phyloP scores from a whole-genome alignment of 495 filamentous ascomycete genomes.

The Penicillium antarcticum region DNA sequence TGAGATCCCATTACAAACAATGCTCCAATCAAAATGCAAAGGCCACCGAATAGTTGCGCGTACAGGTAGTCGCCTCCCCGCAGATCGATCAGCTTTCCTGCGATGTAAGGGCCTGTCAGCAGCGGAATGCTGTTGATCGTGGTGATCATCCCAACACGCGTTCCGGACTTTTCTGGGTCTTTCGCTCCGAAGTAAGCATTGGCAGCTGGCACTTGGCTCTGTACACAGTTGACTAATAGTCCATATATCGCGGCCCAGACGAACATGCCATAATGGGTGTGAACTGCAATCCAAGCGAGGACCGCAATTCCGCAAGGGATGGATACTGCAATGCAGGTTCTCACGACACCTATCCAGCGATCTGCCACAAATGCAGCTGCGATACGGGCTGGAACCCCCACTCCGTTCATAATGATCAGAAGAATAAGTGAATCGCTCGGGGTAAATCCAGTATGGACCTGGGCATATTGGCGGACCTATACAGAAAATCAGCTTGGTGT shows the following conservation, averaged over 20 bases:
- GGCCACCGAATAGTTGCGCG: conserved; percentile 2
- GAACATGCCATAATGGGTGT: conserved; percentile 4
- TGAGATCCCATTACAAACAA: conserved; percentile 7
- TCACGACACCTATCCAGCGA: conserved; percentile 48
- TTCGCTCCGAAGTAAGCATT: conserved; percentile 5
- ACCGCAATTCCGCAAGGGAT: conserved; percentile 9
- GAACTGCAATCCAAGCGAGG: conserved; percentile 6
- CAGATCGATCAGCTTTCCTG: conserved; percentile 3
- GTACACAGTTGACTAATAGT: conserved; percentile 1
- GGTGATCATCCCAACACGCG: conserved; percentile 8
- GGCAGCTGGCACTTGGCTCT: conserved; percentile 5
- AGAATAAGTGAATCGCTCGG: conserved; percentile 54
- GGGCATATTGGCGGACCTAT: conserved; percentile 5
- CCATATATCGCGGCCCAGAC: conserved; percentile 3
- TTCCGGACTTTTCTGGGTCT: conserved; percentile 3
- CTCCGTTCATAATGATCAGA: conserved; percentile 63
- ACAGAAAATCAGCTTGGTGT: conserved; percentile 13
- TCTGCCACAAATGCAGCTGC: conserved; percentile 61
- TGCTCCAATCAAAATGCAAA: conserved; percentile 6
- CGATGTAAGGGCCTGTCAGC: conserved; percentile 5
- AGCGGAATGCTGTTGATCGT: conserved; percentile 8
- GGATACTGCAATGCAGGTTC: conserved; percentile 6
- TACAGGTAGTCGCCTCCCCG: conserved; percentile 6
- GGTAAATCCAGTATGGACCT: neutral
- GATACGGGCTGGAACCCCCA: conserved; percentile 56